These are phyloP conservation scores for Rhodotorula sphaerocarpa DNA, from an alignment of 768 basidiomycete genomes.

Conservation along the genomic window DNA sequence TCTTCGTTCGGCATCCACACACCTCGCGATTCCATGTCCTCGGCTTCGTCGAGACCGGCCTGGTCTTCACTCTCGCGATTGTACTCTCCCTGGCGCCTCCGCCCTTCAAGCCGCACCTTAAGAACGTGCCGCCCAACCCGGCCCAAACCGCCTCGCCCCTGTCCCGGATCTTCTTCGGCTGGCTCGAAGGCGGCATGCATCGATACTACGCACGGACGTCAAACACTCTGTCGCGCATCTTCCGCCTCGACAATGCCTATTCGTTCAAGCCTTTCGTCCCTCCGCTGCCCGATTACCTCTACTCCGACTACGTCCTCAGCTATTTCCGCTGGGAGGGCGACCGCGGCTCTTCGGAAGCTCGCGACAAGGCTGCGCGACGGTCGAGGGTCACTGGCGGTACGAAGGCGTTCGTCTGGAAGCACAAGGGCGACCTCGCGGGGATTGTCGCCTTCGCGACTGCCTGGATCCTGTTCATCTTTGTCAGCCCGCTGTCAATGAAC, in stretches of 20 bases:
- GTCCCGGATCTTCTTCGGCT: conserved; percentile 24
- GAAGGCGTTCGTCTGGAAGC: conserved; percentile 9
- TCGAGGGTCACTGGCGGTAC: neutral
- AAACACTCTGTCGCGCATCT: neutral
- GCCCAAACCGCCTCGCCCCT: conserved; percentile 27
- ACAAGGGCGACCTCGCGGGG: neutral
- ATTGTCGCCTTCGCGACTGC: conserved; percentile 18
- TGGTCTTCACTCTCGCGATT: neutral
- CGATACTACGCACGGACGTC: conserved; percentile 9
- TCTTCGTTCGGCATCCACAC: conserved; percentile 11
- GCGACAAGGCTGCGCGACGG: neutral
- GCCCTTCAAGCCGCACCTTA: neutral
- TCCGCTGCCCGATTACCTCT: conserved; percentile 10
- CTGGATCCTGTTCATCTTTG: conserved; percentile 29
- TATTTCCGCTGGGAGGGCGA: conserved; percentile 21
- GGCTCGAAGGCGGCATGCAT: conserved; percentile 23
- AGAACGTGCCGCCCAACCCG: conserved; percentile 9
- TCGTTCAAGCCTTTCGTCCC: conserved; percentile 12
- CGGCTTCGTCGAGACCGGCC: neutral
- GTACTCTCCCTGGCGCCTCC: conserved; percentile 3
- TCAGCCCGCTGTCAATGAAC: conserved; percentile 29
- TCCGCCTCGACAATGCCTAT: neutral
- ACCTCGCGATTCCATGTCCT: neutral
- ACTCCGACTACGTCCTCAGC: conserved; percentile 5
- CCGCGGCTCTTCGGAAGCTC: neutral